Evolutionary conservation across 768 basidiomycete genomes (phyloP), one percentile per base, ranked within the genome.

Genomic region (Amanita muscaria): DNA sequence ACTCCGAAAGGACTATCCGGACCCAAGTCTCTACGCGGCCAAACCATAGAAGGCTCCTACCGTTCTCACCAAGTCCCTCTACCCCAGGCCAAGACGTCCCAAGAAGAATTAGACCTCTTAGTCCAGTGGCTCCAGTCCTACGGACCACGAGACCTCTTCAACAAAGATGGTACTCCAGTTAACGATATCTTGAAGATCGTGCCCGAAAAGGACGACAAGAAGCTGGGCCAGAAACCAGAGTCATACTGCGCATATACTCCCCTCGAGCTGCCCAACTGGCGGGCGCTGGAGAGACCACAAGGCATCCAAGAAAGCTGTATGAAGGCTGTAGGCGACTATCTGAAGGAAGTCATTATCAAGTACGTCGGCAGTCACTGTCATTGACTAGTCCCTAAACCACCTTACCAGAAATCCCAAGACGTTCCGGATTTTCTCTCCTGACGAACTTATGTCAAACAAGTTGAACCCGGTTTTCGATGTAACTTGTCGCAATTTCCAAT

Each of bases 391-490:
- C n/a, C n/a, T n/a, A n/a, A n/a, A n/a, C n/a, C n/a, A n/a, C n/a
- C n/a, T n/a, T n/a, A n/a, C n/a, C 45, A 82, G 79, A 42, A 91
- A 96, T 59, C 85, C 85, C 1, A 70, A 63, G 15, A 69, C 73
- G 0, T 92, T 92, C 74, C 76, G 91, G 30, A 87, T 94, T 47
- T 93, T 93, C 67, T 89, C 84, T 16, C 91, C 91, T 0, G 91
- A 96, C 51, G 88, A 91, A 54, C 68, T 91, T 1, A 77, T 83
- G 8, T 88, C 83, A 31, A 92, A 92, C 63, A 92, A 91, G 64
- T 77, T 96, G 7, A 86, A 88, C 54, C 84, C 78, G 2, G 80
- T 85, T 6, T 74, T 92, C 32, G 75, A 83, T 4, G 64, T 70
- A 9, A 80, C 69, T 0, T 70, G 73, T 2, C 78, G 88, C 40